Percentiles rank a stretch among this genome's conserved stretches.
Conservation (phyloP, 805 yeast genomes). For the Wickerhamomyces rabaulensis region DNA sequence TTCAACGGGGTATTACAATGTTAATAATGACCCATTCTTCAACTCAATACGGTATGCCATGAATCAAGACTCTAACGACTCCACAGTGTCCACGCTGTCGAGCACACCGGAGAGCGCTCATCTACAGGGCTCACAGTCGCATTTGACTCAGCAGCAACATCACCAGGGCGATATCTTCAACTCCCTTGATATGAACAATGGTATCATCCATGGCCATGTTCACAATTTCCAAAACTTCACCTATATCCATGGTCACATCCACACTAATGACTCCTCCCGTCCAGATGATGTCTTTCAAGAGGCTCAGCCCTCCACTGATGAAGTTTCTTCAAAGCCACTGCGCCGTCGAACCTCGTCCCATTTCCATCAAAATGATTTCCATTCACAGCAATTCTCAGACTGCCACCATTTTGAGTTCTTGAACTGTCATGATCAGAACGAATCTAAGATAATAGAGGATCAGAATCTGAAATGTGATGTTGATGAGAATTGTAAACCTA, state of each 20-base stretch:
- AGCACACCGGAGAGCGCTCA: neutral
- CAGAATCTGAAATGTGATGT: conserved; percentile 16
- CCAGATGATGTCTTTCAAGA: neutral
- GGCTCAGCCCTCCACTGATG: neutral
- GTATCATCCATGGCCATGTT: conserved; percentile 64
- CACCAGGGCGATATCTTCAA: neutral
- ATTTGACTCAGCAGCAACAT: neutral
- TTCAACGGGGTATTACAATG: neutral
- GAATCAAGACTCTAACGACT: neutral
- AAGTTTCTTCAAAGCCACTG: neutral
- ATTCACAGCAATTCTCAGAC: conserved; percentile 23
- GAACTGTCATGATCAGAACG: conserved; percentile 29
- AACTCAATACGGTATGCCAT: neutral
- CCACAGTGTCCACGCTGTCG: neutral
- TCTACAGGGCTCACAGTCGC: neutral
- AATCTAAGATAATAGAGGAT: conserved; percentile 13
- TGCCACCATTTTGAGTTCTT: conserved; percentile 38
- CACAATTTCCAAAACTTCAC: conserved; percentile 58
- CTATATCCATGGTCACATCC: conserved; percentile 66
- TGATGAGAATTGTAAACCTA: conserved; percentile 31
- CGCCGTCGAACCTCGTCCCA: conserved; percentile 7
- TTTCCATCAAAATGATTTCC: conserved; percentile 17
- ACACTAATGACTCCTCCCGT: conserved; percentile 26
- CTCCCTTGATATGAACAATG: conserved; percentile 27
- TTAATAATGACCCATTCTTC: neutral